Base-by-base conservation (phyloP, 495 filamentous ascomycete species). In the Physcia stellaris region DNA sequence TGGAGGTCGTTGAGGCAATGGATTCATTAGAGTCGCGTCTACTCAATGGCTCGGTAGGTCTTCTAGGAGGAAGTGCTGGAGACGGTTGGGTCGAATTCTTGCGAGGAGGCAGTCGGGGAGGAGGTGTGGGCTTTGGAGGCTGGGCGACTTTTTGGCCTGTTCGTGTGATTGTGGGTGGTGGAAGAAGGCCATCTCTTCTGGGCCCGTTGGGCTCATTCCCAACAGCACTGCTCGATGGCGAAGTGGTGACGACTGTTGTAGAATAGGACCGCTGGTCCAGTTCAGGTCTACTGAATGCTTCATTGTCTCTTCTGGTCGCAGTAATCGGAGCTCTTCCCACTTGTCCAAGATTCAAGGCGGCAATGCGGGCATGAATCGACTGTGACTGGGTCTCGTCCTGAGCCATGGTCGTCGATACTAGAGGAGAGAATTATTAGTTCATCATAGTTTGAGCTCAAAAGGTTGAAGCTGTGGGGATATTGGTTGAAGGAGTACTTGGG, bases 311-410 rank as follows among this genome's bases (percentile, higher is more conserved):
- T 49, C 55, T 23, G 62, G 67, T 39, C 58, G 64, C 22, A 47
- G 53, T 24, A 27, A 56, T 53, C 19, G 59, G 53, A 13, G 52
- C 51, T 15, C 61, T 57, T 20, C 69, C 66, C 31, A 73, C 55
- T 42, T 79, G 65, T 24, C 67, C 60, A 37, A 70, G 60, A 44
- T 77, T 77, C 31, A 79, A 53, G 17, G 68, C 62, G 31, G 70
- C 70, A 41, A 80, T 77, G 34, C 75, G 70, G 33, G 66, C 58
- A 48, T 69, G 63, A 39, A 79, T 72, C 4, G 73, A 74, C 22
- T 58, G 49, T 16, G 63, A 49, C 43, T 62, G 63, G 11, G 59
- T 42, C 37, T 62, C 62, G 35, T 67, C 64, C 33, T 53, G 50
- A 36, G 58, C 50, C 57, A 59, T 57, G 17, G 39, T 21, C 36